These are phyloP conservation scores for Trametes cinnabarina DNA, from an alignment of 768 basidiomycete species.

Conservation along the genomic window DNA sequence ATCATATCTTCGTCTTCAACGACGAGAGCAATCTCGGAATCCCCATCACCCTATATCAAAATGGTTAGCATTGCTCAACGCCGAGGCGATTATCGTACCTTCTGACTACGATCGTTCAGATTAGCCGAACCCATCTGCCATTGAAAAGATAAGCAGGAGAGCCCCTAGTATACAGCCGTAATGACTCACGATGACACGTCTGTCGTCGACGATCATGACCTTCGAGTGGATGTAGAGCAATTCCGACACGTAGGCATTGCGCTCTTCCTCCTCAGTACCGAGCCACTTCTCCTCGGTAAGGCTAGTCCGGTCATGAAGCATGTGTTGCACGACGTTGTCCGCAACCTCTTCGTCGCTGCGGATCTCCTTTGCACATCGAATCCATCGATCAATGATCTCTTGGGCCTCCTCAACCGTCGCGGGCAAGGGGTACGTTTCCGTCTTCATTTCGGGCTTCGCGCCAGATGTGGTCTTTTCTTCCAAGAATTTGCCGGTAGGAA, in stretches of 20 bases:
- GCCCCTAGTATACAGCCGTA: background rate
- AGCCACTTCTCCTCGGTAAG: conserved; percentile 82
- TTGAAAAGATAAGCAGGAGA: background rate
- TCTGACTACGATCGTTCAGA: conserved; percentile 84
- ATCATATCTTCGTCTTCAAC: conserved; percentile 87
- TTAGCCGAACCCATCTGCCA: conserved; percentile 90
- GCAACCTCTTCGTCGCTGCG: conserved; percentile 62
- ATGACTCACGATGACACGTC: conserved; percentile 74
- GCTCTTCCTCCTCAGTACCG: conserved; percentile 81
- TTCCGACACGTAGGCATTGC: conserved; percentile 77
- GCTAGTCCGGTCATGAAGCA: conserved; percentile 57
- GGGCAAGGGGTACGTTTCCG: conserved; percentile 68
- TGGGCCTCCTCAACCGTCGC: conserved; percentile 63
- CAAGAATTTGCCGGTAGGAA: conserved; percentile 49
- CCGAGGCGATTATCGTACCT: conserved; percentile 36
- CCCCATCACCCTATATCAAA: conserved; percentile 71
- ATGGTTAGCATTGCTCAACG: background rate
- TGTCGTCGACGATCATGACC: conserved; percentile 94
- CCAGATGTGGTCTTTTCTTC: conserved; percentile 36
- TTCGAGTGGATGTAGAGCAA: conserved; percentile 83
- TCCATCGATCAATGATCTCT: conserved; percentile 66
- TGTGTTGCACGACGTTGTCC: conserved; percentile 82
- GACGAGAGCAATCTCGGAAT: conserved; percentile 91
- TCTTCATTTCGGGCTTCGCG: conserved; percentile 48
- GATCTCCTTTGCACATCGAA: conserved; percentile 56